Evolutionary conservation across 2,329 filamentous ascomycete genomes (phyloP).

Genomic region (Neofusicoccum parvum): DNA sequence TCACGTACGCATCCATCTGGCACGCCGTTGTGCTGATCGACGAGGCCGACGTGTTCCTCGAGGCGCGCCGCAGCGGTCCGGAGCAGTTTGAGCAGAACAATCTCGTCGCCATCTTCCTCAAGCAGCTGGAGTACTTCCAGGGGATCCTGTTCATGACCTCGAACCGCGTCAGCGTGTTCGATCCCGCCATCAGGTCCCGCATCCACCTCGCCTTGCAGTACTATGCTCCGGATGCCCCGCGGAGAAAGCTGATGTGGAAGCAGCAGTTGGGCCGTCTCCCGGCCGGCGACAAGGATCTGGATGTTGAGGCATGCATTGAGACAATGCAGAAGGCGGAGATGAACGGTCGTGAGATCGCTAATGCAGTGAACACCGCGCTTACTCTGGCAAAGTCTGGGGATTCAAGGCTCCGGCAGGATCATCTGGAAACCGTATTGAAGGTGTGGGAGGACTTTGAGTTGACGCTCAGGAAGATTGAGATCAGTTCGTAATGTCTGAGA

Average conservation of each 20-base stretch:
- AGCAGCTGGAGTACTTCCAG: conserved; percentile 33
- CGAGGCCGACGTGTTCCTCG: conserved; percentile 65
- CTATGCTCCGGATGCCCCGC: neutral
- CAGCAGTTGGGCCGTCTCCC: conserved; percentile 25
- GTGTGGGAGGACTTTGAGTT: conserved; percentile 23
- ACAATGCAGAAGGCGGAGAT: conserved; percentile 39
- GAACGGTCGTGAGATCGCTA: neutral
- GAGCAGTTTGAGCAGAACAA: conserved; percentile 40
- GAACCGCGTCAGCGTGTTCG: conserved; percentile 21
- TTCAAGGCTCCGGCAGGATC: neutral
- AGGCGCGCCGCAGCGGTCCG: conserved; percentile 47
- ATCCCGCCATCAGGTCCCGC: conserved; percentile 21
- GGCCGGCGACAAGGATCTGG: conserved; percentile 15
- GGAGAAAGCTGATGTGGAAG: conserved; percentile 29
- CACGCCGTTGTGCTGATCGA: conserved; percentile 7
- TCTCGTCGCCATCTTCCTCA: conserved; percentile 38
- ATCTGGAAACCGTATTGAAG: conserved; percentile 21
- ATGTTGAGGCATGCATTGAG: conserved; percentile 41
- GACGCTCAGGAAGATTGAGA: conserved; percentile 1
- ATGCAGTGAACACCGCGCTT: conserved; percentile 8
- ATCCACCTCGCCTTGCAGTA: conserved; percentile 25
- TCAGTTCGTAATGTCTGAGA: neutral
- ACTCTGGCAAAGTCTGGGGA: conserved; percentile 26
- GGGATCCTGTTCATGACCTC: conserved; percentile 34
- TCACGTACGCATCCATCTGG: conserved; percentile 11